phyloP scores from a whole-genome alignment of 2,329 filamentous ascomycete species.

The Colletotrichum sp. region DNA sequence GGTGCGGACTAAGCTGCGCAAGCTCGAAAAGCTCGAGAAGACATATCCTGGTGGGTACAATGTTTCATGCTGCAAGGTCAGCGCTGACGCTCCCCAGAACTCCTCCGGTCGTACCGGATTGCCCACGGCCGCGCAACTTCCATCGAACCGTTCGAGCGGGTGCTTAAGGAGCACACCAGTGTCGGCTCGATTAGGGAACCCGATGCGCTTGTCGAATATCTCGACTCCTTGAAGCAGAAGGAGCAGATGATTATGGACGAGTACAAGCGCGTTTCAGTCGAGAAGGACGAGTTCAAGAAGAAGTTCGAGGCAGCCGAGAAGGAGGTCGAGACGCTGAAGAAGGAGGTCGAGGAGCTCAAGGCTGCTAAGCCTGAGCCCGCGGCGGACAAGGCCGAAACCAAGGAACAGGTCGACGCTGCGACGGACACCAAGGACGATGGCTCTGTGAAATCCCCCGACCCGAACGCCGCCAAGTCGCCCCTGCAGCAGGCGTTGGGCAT shows the following conservation, averaged over 20 bases:
- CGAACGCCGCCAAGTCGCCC: constrained; percentile 47
- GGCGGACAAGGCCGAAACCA: constrained; percentile 30
- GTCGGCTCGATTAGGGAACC: constrained; percentile 88
- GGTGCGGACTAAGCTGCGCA: constrained; percentile 76
- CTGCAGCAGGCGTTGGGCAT: constrained; percentile 53
- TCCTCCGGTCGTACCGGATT: constrained; percentile 89
- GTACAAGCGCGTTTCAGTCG: constrained; percentile 82
- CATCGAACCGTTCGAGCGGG: constrained; percentile 93
- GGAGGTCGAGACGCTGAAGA: constrained; percentile 61
- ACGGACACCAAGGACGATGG: constrained; percentile 30
- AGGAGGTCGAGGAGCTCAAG: constrained; percentile 61
- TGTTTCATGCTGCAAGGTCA: background rate
- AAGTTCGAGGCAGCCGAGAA: constrained; percentile 73
- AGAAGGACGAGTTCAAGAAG: constrained; percentile 81
- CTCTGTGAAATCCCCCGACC: constrained; percentile 21
- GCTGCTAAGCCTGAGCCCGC: constrained; percentile 32
- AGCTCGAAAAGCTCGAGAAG: constrained; percentile 87
- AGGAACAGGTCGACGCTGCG: constrained; percentile 12
- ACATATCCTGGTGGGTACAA: constrained; percentile 76
- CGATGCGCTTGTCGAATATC: constrained; percentile 83
- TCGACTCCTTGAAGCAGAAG: constrained; percentile 85
- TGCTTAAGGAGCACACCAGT: constrained; percentile 90
- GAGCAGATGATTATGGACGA: constrained; percentile 95
- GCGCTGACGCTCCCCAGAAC: constrained; percentile 56
- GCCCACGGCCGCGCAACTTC: constrained; percentile 86